phyloP scores from a whole-genome alignment of 768 basidiomycete genomes.

The Podaxis rugospora region DNA sequence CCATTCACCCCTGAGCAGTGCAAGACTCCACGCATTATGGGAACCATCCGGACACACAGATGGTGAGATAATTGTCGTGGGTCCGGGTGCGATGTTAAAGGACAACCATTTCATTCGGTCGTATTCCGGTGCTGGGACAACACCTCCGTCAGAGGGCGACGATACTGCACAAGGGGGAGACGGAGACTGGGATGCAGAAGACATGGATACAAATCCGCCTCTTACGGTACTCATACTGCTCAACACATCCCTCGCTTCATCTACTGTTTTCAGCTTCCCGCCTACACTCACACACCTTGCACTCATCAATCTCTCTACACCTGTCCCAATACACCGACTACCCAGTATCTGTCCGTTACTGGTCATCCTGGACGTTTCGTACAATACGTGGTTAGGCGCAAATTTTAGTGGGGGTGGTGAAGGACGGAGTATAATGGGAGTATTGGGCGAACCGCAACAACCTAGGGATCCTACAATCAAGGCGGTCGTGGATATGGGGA shows the following conservation, averaged over 20 bases:
- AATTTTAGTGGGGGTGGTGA: background rate
- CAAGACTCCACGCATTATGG: conserved; percentile 47
- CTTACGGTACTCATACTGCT: conserved; percentile 50
- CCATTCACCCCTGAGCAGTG: conserved; percentile 46
- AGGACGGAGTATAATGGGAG: background rate
- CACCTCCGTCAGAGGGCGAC: background rate
- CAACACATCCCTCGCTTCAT: conserved; percentile 38
- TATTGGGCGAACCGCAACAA: conserved; percentile 3
- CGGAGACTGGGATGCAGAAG: conserved; percentile 43
- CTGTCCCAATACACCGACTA: conserved; percentile 52
- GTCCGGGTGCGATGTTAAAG: conserved; percentile 42
- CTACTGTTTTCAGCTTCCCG: conserved; percentile 49
- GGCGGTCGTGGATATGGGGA: conserved; percentile 35
- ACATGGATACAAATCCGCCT: conserved; percentile 23
- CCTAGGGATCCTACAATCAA: conserved; percentile 19
- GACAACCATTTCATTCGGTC: conserved; percentile 36
- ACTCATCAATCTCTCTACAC: conserved; percentile 45
- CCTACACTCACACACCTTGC: conserved; percentile 62
- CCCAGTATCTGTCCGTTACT: conserved; percentile 60
- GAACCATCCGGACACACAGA: conserved; percentile 48
- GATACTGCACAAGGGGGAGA: background rate
- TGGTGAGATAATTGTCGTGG: conserved; percentile 64
- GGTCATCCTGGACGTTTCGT: conserved; percentile 62
- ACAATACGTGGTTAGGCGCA: conserved; percentile 43
- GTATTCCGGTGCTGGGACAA: conserved; percentile 3